phyloP scores from a whole-genome alignment of 2,329 filamentous ascomycete species.

The Cercospora zeae-maydis region DNA sequence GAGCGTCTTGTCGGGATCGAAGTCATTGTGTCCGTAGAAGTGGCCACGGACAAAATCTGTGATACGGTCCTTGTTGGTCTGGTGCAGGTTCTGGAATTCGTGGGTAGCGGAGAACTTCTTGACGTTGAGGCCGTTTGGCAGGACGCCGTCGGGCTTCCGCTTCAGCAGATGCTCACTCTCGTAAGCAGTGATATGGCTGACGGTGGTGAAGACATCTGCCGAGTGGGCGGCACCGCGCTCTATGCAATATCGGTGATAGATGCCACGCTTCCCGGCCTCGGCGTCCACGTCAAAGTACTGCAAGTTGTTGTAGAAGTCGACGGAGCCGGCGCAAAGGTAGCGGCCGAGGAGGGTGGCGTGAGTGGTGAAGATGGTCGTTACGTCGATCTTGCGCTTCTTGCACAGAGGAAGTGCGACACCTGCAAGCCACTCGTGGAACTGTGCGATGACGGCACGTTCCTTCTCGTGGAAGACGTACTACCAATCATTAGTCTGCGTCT shows the following conservation, averaged over 20 bases:
- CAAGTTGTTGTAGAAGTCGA: constrained; percentile 99
- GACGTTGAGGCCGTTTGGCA: constrained; percentile 95
- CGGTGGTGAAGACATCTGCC: constrained; percentile 95
- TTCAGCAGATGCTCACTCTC: constrained; percentile 97
- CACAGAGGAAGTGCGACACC: constrained; percentile 87
- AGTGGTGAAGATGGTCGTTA: constrained; percentile 98
- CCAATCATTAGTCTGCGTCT: constrained; percentile 12
- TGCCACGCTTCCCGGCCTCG: constrained; percentile 94
- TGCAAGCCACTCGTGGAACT: constrained; percentile 98
- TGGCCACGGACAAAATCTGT: constrained; percentile 97
- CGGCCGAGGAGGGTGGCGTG: constrained; percentile 92
- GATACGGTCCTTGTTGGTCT: constrained; percentile 95
- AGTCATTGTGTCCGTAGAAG: constrained; percentile 98
- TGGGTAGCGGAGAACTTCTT: constrained; percentile 98
- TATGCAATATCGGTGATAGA: constrained; percentile 98
- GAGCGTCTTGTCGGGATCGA: constrained; percentile 91
- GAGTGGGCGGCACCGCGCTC: constrained; percentile 89
- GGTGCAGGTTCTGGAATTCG: constrained; percentile 97
- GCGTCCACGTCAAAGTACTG: constrained; percentile 95
- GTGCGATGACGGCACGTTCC: constrained; percentile 86
- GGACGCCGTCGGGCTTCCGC: constrained; percentile 92
- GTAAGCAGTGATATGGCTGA: constrained; percentile 97
- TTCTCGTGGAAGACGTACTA: constrained; percentile 94
- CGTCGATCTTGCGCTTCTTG: constrained; percentile 91
- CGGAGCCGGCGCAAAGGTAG: constrained; percentile 93